phyloP scores from a whole-genome alignment of 108 stramenopile genomes.

The Schizochytrium sp. region DNA sequence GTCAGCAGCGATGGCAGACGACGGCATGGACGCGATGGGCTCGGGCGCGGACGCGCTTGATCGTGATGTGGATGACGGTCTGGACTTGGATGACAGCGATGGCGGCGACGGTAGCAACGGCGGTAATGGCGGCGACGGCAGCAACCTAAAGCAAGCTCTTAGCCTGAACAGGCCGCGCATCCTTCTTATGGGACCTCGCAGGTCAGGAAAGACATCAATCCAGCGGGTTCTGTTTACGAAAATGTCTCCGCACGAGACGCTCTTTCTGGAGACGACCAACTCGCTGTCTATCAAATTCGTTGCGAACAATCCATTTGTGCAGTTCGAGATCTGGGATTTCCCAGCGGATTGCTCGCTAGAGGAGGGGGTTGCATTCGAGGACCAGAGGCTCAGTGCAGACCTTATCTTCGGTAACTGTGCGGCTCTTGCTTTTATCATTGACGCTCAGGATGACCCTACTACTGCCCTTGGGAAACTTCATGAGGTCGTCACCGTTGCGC shows the following conservation, averaged over 20 bases:
- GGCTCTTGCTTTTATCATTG: conserved; percentile 74
- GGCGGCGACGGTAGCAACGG: neutral
- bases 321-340: conserved; percentile 98
- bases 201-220: conserved; percentile 91
- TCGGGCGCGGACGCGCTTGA: neutral
- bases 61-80: neutral
- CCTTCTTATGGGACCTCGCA: conserved; percentile 92
- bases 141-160: neutral
- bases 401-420: conserved; percentile 65
- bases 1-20: neutral
- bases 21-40: neutral
- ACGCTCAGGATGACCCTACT: conserved; percentile 77
- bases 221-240: conserved; percentile 97
- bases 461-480: conserved; percentile 77
- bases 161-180: conserved; percentile 81
- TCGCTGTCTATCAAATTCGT: conserved; percentile 84
- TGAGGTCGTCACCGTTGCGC: conserved; percentile 86
- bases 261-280: conserved; percentile 86
- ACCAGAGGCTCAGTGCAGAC: conserved; percentile 13
- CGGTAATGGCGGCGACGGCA: neutral
- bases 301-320: conserved; percentile 91
- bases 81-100: neutral
- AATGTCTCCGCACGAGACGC: conserved; percentile 99
- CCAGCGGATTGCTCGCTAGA: conserved; percentile 85
- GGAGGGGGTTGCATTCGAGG: neutral